phyloP scores from a whole-genome alignment of 176 grass and related monocot species.

The Paspalum vaginatum region DNA sequence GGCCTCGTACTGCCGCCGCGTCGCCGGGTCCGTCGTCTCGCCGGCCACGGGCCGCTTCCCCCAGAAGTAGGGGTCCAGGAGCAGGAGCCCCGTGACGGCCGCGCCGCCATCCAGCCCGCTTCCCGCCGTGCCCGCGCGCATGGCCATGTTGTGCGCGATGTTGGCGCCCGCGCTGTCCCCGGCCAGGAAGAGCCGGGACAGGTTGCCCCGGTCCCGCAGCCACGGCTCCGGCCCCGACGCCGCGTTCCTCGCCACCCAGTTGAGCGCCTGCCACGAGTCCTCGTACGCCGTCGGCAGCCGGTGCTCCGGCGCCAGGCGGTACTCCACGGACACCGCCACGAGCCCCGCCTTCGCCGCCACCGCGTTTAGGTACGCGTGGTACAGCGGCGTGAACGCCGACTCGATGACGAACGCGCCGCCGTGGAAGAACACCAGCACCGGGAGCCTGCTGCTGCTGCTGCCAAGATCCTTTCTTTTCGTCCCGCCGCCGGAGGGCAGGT shows the following conservation, averaged over 20 bases:
- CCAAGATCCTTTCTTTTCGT: not conserved
- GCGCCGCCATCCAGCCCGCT: conserved; percentile 34
- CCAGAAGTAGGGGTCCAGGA: conserved; percentile 78
- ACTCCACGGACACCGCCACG: conserved; percentile 77
- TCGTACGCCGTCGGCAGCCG: conserved; percentile 70
- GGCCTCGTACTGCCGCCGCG: conserved; percentile 53
- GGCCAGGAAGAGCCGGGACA: conserved; percentile 57
- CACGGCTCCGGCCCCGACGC: conserved; percentile 56
- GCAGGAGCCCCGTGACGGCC: conserved; percentile 51
- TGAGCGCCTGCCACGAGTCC: conserved; percentile 72
- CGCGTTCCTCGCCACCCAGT: conserved; percentile 55
- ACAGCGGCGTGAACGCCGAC: conserved; percentile 81
- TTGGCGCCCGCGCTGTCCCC: conserved; percentile 85
- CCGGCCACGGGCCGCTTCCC: conserved; percentile 60
- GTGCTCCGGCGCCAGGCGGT: conserved; percentile 83
- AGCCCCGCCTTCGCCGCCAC: conserved; percentile 56
- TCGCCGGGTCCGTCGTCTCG: conserved; percentile 57
- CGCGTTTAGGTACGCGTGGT: conserved; percentile 73
- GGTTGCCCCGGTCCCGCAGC: conserved; percentile 58
- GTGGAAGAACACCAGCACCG: conserved; percentile 67
- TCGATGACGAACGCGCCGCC: conserved; percentile 85
- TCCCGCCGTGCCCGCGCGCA: conserved; percentile 27
- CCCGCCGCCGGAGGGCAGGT: conserved; percentile 41
- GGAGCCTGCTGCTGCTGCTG: conserved; percentile 23
- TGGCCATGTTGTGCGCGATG: conserved; percentile 67